Conservation (phyloP, 495 filamentous ascomycete genomes). For the Lepraria neglecta region DNA sequence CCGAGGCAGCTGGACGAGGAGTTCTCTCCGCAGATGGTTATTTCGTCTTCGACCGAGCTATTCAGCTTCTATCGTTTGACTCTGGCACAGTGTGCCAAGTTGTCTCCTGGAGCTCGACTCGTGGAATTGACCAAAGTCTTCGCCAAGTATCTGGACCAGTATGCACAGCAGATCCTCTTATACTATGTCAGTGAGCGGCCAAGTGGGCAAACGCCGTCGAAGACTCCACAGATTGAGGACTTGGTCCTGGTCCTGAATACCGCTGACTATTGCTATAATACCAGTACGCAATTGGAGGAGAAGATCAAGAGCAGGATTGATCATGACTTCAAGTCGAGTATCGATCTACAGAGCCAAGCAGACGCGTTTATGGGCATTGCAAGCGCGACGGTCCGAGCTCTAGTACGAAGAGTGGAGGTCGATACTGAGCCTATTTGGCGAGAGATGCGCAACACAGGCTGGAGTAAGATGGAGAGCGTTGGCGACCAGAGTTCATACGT, state of each 20-base stretch:
- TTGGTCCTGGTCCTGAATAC: constrained; percentile 85
- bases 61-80: constrained; percentile 94
- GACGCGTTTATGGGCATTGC: constrained; percentile 95
- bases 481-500: constrained; percentile 94
- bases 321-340: constrained; percentile 59
- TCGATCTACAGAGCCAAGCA: constrained; percentile 86
- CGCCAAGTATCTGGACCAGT: constrained; percentile 90
- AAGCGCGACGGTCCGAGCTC: constrained; percentile 72
- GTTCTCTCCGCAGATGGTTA: constrained; percentile 82
- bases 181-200: constrained; percentile 62
- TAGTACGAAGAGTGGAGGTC: constrained; percentile 76
- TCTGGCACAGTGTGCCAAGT: constrained; percentile 88
- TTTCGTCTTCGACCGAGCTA: constrained; percentile 88
- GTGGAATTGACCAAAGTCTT: constrained; percentile 80
- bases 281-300: constrained; percentile 84
- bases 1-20: constrained; percentile 80
- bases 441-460: constrained; percentile 96
- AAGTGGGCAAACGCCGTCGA: constrained; percentile 43
- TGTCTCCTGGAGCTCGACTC: constrained; percentile 81
- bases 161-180: constrained; percentile 87
- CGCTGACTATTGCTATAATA: constrained; percentile 94
- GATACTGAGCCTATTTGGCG: constrained; percentile 83
- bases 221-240: constrained; percentile 62
- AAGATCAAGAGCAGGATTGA: constrained; percentile 90
- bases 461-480: constrained; percentile 90